Evolutionary conservation across 2,329 filamentous ascomycete species (phyloP).

Genomic region (Phyllosticta paracitricarpa): DNA sequence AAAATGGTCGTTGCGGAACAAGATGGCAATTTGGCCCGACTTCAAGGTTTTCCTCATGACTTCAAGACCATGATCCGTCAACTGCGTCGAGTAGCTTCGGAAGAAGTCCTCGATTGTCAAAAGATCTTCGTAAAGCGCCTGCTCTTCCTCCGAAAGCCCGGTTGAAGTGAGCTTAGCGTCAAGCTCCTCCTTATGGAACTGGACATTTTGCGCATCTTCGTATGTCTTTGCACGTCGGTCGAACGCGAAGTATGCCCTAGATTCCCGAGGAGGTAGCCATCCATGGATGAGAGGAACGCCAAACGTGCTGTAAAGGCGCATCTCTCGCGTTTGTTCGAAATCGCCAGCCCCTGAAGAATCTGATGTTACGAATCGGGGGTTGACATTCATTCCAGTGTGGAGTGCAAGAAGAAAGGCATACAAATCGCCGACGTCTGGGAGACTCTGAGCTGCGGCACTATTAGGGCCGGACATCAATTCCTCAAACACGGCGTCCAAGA

Average conservation of each 20-base stretch:
- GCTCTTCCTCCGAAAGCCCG: slow-evolving; percentile 62
- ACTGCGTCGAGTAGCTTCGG: slow-evolving; percentile 69
- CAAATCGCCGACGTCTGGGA: slow-evolving; percentile 82
- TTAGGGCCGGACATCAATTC: slow-evolving; percentile 75
- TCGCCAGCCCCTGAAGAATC: slow-evolving; percentile 46
- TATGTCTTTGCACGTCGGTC: slow-evolving; percentile 70
- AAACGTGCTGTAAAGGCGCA: slow-evolving; percentile 86
- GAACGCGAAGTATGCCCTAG: slow-evolving; percentile 60
- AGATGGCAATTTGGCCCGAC: slow-evolving; percentile 73
- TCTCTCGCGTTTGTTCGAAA: slow-evolving; percentile 80
- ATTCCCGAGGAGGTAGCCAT: slow-evolving; percentile 66
- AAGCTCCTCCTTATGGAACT: slow-evolving; percentile 82
- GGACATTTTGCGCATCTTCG: slow-evolving; percentile 81
- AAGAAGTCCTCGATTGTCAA: slow-evolving; percentile 76
- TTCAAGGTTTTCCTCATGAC: slow-evolving; percentile 60
- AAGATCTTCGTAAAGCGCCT: slow-evolving; percentile 73
- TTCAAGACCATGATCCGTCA: slow-evolving; percentile 72
- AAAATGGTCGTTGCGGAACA: slow-evolving; percentile 97
- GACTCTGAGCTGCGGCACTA: slow-evolving; percentile 49
- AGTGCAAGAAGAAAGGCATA: slow-evolving; percentile 80
- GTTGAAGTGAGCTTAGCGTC: slow-evolving; percentile 61
- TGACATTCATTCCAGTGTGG: slow-evolving; percentile 97
- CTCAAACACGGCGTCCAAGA: slow-evolving; percentile 85
- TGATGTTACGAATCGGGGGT: slow-evolving; percentile 63
- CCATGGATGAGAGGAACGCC: slow-evolving; percentile 83